Percentiles rank a stretch among this genome's conserved stretches.
Conservation (phyloP, 148 eudicot genomes). For the Tetragonia tetragonoides region DNA sequence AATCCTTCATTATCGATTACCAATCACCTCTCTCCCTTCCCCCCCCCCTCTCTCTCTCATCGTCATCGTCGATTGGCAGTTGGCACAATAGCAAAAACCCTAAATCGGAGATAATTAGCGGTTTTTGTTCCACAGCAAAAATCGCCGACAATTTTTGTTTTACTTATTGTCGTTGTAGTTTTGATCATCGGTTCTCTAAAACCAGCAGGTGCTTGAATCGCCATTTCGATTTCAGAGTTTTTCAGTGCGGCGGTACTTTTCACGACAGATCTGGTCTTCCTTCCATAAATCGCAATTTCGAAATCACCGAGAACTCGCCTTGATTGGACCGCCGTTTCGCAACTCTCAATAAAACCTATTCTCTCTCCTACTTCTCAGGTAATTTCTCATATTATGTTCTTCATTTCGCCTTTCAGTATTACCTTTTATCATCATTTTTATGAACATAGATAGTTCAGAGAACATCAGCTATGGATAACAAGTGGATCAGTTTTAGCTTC, state of each 20-base stretch:
- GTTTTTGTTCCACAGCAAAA: too few relatives aligned
- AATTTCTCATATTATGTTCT: not conserved
- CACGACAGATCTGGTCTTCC: slow-evolving; percentile 18
- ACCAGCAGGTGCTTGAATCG: too few relatives aligned
- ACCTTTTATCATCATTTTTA: not conserved
- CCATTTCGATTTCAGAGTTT: not conserved
- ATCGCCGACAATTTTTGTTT: not conserved
- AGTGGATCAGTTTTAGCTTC: not conserved
- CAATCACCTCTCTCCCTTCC: not conserved
- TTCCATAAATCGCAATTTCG: not conserved
- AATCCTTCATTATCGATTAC: too few relatives aligned
- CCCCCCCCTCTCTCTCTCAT: too few relatives aligned
- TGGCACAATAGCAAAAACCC: too few relatives aligned
- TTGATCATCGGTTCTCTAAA: not conserved
- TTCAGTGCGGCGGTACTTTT: slow-evolving; percentile 27
- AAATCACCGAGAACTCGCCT: slow-evolving; percentile 16
- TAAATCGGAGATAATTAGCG: too few relatives aligned
- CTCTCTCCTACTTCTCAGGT: slow-evolving; percentile 15
- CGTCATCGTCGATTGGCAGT: too few relatives aligned
- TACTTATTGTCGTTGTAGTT: not conserved
- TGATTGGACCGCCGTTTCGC: not conserved
- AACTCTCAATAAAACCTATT: not conserved
- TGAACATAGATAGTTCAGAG: not conserved
- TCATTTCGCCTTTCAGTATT: not conserved
- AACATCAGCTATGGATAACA: not conserved